Evolutionary conservation across 2,329 filamentous ascomycete species (phyloP).

Genomic region (Trichoderma arundinaceum): DNA sequence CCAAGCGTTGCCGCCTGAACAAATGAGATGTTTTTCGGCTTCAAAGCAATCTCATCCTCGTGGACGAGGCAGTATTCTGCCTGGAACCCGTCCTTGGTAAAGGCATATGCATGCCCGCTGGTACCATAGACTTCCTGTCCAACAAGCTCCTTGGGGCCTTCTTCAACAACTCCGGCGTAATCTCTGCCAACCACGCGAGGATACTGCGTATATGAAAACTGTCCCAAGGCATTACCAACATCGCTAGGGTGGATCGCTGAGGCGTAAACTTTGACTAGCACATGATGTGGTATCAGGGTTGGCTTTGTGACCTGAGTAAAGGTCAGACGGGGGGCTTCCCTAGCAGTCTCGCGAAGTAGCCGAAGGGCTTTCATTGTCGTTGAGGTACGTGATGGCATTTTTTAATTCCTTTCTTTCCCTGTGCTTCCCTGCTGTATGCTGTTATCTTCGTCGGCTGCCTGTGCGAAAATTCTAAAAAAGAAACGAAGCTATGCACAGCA

Average conservation of each 20-base stretch:
- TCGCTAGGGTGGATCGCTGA: constrained; percentile 32
- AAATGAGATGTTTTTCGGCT: constrained; percentile 29
- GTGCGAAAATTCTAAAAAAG: neutral
- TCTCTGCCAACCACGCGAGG: constrained; percentile 29
- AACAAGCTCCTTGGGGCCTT: constrained; percentile 26
- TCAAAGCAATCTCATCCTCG: constrained; percentile 20
- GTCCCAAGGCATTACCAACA: constrained; percentile 22
- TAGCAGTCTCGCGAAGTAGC: constrained; percentile 11
- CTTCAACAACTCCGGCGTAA: constrained; percentile 31
- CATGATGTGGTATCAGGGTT: constrained; percentile 29
- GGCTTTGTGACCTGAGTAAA: constrained; percentile 27
- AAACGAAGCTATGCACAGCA: neutral
- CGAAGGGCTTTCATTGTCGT: constrained; percentile 26
- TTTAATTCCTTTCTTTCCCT: neutral
- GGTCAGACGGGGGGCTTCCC: constrained; percentile 6
- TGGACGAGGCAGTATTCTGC: constrained; percentile 30
- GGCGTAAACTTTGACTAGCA: constrained; percentile 28
- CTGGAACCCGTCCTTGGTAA: constrained; percentile 31
- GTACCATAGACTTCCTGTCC: constrained; percentile 31
- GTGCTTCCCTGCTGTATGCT: neutral
- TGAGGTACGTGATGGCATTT: constrained; percentile 4
- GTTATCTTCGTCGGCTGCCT: neutral
- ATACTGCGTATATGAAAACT: constrained; percentile 27
- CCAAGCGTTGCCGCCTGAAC: constrained; percentile 28
- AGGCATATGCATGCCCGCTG: constrained; percentile 29